Evolutionary conservation across 2,329 filamentous ascomycete species (phyloP).

Genomic region (Colletotrichum sp.): DNA sequence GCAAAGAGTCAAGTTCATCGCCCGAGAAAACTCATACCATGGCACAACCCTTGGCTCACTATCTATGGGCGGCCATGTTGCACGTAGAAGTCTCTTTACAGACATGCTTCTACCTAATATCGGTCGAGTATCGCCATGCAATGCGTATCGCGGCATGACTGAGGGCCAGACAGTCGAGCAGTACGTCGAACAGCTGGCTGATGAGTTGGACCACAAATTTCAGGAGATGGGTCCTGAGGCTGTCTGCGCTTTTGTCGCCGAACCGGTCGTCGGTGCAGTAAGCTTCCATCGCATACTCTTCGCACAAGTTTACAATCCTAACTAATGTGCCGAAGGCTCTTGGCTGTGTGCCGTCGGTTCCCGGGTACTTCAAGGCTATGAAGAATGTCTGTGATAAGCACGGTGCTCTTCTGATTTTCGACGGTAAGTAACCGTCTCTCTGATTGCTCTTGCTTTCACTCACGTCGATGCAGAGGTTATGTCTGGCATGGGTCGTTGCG

Average conservation of each 20-base stretch:
- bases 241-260: slow-evolving; percentile 65
- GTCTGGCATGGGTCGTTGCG: slow-evolving; percentile 14
- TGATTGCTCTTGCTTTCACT: background rate
- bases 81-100: slow-evolving; percentile 65
- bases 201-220: slow-evolving; percentile 73
- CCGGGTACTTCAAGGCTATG: slow-evolving; percentile 69
- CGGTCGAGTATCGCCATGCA: slow-evolving; percentile 69
- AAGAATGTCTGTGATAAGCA: slow-evolving; percentile 71
- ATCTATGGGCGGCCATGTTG: slow-evolving; percentile 65
- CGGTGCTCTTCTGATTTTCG: slow-evolving; percentile 77
- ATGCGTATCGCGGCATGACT: slow-evolving; percentile 63
- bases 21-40: slow-evolving; percentile 72
- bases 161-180: slow-evolving; percentile 57
- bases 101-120: slow-evolving; percentile 63
- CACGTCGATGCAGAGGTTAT: slow-evolving; percentile 32
- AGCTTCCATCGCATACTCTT: slow-evolving; percentile 30
- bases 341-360: slow-evolving; percentile 66
- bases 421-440: slow-evolving; percentile 34
- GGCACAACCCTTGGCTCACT: slow-evolving; percentile 74
- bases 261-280: slow-evolving; percentile 76
- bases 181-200: slow-evolving; percentile 57
- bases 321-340: slow-evolving; percentile 52
- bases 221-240: slow-evolving; percentile 65
- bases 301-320: background rate
- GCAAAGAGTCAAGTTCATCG: slow-evolving; percentile 67